Evolutionary conservation across 148 eudicot species (phyloP), one percentile per base, ranked within the genome.

Genomic region (Rhododendron ferrugineum): DNA sequence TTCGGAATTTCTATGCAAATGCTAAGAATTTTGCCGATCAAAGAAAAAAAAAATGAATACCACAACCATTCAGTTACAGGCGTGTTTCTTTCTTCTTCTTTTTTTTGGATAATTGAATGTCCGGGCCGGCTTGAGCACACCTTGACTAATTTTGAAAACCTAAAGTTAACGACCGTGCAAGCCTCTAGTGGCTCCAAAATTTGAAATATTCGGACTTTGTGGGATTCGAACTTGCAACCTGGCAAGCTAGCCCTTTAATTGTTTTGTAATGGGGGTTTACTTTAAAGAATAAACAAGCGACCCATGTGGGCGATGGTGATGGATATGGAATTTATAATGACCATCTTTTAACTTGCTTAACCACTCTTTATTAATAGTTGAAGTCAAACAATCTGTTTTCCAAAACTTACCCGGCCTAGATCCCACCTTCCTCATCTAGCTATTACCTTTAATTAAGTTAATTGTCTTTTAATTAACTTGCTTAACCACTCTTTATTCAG

Each of bases 251-350:
- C 1, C 60, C 16, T 54, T 54, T 54, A 54, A 15, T 54, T 54
- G 1, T 54, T 52, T 52, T 2, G 32, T 18, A 50, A 26, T 40
- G 58, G 50, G 13, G 44, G 40, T 49, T 84, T 79, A 60, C 1
- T 78, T 85, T 60, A 47, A 46, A 16, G 5, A 8, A 37, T 26
- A 54, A n/a, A 52, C 73, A 81, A n/a, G 42, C 37, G 72, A 54
- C 16, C 83, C 84, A 81, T 36, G 84, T 85, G 87, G 70, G 28
- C 68, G 84, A 72, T 85, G 80, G 42, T 54, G 87, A 85, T 40
- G 18, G 47, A 32, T 22, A 70, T 85, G 79, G 80, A 80, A 72
- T 81, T 81, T 20, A 15, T 49, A n/a, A 2, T 77, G 68, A 3
- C 10, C 26, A 58, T 79, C 64, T 52, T 32, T 79, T 78, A 46